Evolutionary conservation across 352 stramenopile species (phyloP), one percentile per base, ranked within the genome.

Genomic region (Aphanomyces astaci): DNA sequence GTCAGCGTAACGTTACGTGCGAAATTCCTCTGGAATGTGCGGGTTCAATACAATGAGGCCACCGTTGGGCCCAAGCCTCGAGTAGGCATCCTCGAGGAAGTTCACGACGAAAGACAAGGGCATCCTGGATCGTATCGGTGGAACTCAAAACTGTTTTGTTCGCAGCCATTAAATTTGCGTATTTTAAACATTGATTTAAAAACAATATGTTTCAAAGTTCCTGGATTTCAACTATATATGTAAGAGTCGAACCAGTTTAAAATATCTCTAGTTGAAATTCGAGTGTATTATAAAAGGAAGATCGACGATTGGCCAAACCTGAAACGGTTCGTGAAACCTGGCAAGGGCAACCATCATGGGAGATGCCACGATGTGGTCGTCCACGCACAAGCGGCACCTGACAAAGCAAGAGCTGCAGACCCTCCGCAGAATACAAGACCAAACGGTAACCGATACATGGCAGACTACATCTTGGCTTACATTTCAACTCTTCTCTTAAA

Each of bases 381-480:
- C 51, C 25, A 59, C 51, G 30, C 15, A 4, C 51, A 59, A 48
- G 54, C 54, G 54, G 9, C 28, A 45, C 19, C 54, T 63, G 13
- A 63, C 54, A 3, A 63, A 63, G 36, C 25, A 32, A 19, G 54
- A 63, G 54, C 54, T 63, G 7, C 7, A n/a, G 28, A 63, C 60
- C 15, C 43, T 51, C 2, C 4, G 31, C 4, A 5, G 25, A 22
- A 66, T 66, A 22, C 45, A 43, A 4, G 27, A 66, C 17, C 31
- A 59, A 39, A 59, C 45, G 15, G 45, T 59, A 32, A n/a, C n/a
- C n/a, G n/a, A n/a, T n/a, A n/a, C n/a, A n/a, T n/a, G n/a, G n/a
- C n/a, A n/a, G n/a, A n/a, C n/a, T n/a, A n/a, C n/a, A n/a, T n/a
- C n/a, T n/a, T n/a, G n/a, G n/a, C n/a, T n/a, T n/a, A n/a, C n/a